Conservation (phyloP, 352 stramenopile genomes). For the Thalassiosira hispida region DNA sequence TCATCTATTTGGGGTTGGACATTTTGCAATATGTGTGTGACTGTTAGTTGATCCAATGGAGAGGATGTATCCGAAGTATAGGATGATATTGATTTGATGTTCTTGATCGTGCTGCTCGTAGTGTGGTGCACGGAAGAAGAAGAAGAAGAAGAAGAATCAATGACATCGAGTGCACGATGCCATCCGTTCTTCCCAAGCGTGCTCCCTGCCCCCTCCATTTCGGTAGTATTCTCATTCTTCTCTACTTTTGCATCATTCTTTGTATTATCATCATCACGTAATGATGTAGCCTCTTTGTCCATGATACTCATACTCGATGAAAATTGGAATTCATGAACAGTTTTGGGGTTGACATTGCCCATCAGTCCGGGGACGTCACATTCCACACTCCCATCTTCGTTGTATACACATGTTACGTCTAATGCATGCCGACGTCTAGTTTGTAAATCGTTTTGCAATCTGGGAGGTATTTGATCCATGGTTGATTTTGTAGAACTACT, state of each 20-base stretch:
- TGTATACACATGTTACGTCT: not conserved
- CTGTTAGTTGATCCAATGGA: slow-evolving; percentile 22
- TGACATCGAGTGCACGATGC: slow-evolving; percentile 23
- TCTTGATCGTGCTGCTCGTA: not conserved
- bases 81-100: not conserved
- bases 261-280: not conserved
- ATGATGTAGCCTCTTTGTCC: not conserved
- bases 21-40: slow-evolving; percentile 24
- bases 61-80: slow-evolving; percentile 9
- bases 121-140: not conserved
- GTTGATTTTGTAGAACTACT: not conserved
- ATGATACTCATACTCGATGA: not conserved
- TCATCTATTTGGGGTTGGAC: slow-evolving; percentile 24
- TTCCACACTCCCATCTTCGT: slow-evolving; percentile 4
- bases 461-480: not conserved
- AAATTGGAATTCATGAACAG: not conserved
- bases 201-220: not conserved
- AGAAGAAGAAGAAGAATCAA: not conserved
- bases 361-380: slow-evolving; percentile 1
- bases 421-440: not conserved
- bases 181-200: slow-evolving; percentile 42
- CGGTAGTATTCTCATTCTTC: too few relatives aligned
- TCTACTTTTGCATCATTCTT: not conserved
- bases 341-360: slow-evolving; percentile 1
- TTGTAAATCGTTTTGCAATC: slow-evolving; percentile 6